These are phyloP conservation scores for Puccinia triticina DNA, from an alignment of 1,284 basidiomycete genomes.

Conservation along the genomic window DNA sequence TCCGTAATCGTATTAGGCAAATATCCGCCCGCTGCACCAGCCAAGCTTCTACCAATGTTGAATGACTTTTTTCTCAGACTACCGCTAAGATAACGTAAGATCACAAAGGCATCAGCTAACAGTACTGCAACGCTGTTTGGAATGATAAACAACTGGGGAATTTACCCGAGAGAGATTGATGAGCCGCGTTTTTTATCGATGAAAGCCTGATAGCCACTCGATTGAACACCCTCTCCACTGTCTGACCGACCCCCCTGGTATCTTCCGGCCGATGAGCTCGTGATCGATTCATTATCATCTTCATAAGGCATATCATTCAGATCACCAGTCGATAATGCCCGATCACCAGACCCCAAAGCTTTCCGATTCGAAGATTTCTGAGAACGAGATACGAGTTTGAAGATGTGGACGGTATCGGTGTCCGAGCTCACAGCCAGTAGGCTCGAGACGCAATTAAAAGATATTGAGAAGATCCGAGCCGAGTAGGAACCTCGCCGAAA, in stretches of 20 bases:
- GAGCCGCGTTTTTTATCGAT: conserved; percentile 57
- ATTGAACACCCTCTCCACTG: conserved; percentile 51
- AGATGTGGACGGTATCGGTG: conserved; percentile 96
- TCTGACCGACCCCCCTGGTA: conserved; percentile 51
- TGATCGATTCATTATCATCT: conserved; percentile 41
- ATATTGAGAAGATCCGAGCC: conserved; percentile 84
- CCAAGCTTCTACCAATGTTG: conserved; percentile 76
- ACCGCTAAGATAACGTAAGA: conserved; percentile 64
- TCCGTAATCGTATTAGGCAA: conserved; percentile 88
- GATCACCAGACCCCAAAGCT: conserved; percentile 7
- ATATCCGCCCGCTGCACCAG: conserved; percentile 82
- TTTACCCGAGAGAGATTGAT: conserved; percentile 50
- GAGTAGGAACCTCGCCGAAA: conserved; percentile 87
- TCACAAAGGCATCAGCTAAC: not conserved
- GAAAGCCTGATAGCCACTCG: conserved; percentile 60
- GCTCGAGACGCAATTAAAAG: conserved; percentile 82
- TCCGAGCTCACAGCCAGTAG: conserved; percentile 87
- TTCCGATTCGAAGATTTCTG: conserved; percentile 40
- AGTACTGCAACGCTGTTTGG: conserved; percentile 9
- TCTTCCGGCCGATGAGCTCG: conserved; percentile 54
- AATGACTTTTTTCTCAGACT: conserved; percentile 73
- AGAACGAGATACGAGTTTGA: conserved; percentile 67
- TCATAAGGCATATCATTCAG: conserved; percentile 44
- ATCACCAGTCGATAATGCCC: conserved; percentile 46
- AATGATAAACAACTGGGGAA: not conserved